Percentiles rank a stretch among this genome's conserved stretches.
Evolutionary conservation across 768 basidiomycete genomes (phyloP).

Genomic region (Boletus sp.): DNA sequence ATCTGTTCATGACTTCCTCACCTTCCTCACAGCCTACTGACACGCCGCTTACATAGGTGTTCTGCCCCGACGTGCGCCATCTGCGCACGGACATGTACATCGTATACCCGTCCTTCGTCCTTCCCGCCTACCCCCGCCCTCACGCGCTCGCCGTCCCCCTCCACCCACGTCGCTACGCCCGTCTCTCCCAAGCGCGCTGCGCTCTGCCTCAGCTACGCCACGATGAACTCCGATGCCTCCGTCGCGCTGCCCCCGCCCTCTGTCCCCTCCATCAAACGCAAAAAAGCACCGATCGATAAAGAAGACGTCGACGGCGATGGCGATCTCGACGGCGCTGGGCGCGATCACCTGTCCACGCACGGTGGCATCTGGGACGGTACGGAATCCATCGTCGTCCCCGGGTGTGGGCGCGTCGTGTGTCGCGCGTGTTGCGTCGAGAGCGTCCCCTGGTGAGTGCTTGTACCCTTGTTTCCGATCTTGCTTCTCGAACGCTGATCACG

Average conservation of each 20-base stretch:
- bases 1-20: background rate
- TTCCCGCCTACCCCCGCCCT: slow-evolving; percentile 38
- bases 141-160: slow-evolving; percentile 33
- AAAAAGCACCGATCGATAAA: slow-evolving; percentile 27
- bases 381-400: slow-evolving; percentile 21
- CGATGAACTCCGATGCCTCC: slow-evolving; percentile 23
- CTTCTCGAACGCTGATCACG: slow-evolving; percentile 8
- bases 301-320: slow-evolving; percentile 15
- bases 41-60: slow-evolving; percentile 24
- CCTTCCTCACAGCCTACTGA: slow-evolving; percentile 4
- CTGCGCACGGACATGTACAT: slow-evolving; percentile 39
- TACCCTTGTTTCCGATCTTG: background rate
- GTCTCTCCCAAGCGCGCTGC: slow-evolving; percentile 30
- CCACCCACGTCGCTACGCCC: slow-evolving; percentile 12
- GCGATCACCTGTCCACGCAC: background rate
- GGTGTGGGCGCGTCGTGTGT: slow-evolving; percentile 38
- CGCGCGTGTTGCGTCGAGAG: slow-evolving; percentile 37
- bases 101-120: slow-evolving; percentile 30
- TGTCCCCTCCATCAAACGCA: slow-evolving; percentile 21
- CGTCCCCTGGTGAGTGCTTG: slow-evolving; percentile 32
- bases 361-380: background rate
- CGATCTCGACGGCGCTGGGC: background rate
- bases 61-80: slow-evolving; percentile 34
- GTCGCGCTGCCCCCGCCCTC: background rate
- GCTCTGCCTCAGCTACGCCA: slow-evolving; percentile 19